Evolutionary conservation across 108 stramenopile species (phyloP).

Genomic region (Skeletonema grethae): DNA sequence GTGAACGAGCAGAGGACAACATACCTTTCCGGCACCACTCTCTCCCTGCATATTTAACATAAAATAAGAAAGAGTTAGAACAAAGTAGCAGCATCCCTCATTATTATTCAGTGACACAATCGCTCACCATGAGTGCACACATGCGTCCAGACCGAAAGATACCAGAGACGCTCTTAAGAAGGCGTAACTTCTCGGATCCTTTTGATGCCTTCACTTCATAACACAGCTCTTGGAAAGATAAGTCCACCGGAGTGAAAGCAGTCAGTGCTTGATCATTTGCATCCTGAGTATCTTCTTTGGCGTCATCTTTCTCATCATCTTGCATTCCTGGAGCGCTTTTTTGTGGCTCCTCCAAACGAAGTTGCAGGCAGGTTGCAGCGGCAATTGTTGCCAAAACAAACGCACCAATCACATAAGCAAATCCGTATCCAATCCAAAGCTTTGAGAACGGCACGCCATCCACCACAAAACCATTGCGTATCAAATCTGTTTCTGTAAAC

Average conservation of each 20-base stretch:
- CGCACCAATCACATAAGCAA: conserved; percentile 52
- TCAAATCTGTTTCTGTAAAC: conserved; percentile 46
- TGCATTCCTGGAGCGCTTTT: background rate
- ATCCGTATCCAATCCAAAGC: conserved; percentile 68
- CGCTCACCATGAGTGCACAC: background rate
- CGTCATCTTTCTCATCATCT: conserved; percentile 10
- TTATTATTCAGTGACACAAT: background rate
- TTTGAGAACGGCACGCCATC: conserved; percentile 37
- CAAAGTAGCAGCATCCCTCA: background rate
- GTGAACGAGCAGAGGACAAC: background rate
- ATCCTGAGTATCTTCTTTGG: background rate
- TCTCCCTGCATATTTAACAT: conserved; percentile 11
- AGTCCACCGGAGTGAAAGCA: conserved; percentile 36
- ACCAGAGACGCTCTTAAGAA: conserved; percentile 37
- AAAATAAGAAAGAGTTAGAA: background rate
- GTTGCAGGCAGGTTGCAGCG: conserved; percentile 46
- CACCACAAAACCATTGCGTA: conserved; percentile 47
- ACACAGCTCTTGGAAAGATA: conserved; percentile 34
- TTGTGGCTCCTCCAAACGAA: conserved; percentile 23
- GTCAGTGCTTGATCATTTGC: background rate
- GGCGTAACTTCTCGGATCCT: conserved; percentile 18
- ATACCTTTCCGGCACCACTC: conserved; percentile 38
- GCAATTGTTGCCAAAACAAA: conserved; percentile 39
- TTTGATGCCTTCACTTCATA: conserved; percentile 43
- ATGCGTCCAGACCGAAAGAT: conserved; percentile 11